These are phyloP conservation scores for Solanum rostratum DNA, from an alignment of 257 asterid species.

Conservation along the genomic window DNA sequence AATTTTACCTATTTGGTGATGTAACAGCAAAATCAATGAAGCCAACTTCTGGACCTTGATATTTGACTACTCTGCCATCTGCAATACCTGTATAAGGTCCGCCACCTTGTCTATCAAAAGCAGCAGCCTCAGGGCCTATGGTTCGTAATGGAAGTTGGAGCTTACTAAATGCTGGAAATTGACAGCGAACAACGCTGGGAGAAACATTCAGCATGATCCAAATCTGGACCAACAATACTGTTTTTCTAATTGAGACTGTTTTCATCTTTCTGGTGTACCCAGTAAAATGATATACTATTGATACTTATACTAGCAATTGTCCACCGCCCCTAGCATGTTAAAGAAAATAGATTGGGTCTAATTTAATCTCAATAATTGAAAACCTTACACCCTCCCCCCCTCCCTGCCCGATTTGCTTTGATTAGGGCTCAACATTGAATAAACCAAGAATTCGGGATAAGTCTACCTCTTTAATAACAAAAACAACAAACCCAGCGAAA, in stretches of 20 bases:
- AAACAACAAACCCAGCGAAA: no score
- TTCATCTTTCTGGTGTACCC: background rate
- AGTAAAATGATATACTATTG: background rate
- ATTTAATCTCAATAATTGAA: background rate
- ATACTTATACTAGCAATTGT: background rate
- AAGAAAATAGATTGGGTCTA: background rate
- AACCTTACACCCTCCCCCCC: background rate
- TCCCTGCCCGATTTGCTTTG: background rate
- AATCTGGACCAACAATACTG: background rate
- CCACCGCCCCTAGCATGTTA: background rate
- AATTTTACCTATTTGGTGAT: conserved; percentile 26
- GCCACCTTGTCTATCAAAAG: conserved; percentile 13
- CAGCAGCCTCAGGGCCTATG: conserved; percentile 21
- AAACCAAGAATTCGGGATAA: background rate
- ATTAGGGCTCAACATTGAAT: background rate
- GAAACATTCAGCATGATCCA: background rate
- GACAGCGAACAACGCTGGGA: background rate
- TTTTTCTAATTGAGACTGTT: background rate
- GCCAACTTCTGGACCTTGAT: conserved; percentile 1
- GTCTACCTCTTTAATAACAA: no score
- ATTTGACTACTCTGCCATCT: conserved; percentile 44
- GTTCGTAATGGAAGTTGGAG: conserved; percentile 1
- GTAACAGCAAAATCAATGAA: conserved; percentile 39
- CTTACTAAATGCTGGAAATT: background rate
- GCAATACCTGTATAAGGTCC: conserved; percentile 40